phyloP scores from a whole-genome alignment of 23 red algal genomes.

The Agarophyton chilense region DNA sequence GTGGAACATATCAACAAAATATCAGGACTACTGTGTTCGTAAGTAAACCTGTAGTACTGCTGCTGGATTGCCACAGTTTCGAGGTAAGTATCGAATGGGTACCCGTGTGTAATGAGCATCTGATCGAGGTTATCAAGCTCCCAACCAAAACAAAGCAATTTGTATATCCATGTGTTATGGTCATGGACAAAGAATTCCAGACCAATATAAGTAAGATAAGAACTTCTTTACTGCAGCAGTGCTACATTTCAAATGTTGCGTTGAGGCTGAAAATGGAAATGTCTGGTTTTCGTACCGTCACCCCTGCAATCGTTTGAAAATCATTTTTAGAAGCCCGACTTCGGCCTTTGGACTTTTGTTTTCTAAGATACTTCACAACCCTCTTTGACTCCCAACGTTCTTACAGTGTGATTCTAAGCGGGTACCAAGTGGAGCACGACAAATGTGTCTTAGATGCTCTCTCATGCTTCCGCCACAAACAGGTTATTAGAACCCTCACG shows the following conservation, averaged over 20 bases:
- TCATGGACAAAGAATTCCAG: background rate
- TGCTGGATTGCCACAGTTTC: background rate
- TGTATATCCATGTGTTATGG: background rate
- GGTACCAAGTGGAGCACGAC: background rate
- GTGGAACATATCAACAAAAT: slow-evolving; percentile 7
- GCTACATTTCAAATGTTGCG: background rate
- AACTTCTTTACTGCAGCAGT: background rate
- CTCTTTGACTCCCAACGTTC: background rate
- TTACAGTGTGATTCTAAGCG: background rate
- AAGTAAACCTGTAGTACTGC: background rate
- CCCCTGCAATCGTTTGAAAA: background rate
- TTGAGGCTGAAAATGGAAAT: background rate
- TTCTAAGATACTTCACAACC: background rate
- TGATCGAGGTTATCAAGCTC: background rate
- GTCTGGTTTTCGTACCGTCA: background rate
- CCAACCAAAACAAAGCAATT: background rate
- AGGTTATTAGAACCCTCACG: background rate
- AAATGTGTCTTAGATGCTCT: background rate
- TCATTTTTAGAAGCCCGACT: background rate
- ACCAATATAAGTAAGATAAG: background rate
- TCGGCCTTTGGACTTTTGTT: background rate
- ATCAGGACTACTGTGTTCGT: background rate
- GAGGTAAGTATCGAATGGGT: background rate
- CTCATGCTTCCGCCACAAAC: background rate
- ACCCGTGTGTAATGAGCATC: background rate